Conservation (phyloP, 1,284 basidiomycete species). For the Meripilus lineatus region DNA sequence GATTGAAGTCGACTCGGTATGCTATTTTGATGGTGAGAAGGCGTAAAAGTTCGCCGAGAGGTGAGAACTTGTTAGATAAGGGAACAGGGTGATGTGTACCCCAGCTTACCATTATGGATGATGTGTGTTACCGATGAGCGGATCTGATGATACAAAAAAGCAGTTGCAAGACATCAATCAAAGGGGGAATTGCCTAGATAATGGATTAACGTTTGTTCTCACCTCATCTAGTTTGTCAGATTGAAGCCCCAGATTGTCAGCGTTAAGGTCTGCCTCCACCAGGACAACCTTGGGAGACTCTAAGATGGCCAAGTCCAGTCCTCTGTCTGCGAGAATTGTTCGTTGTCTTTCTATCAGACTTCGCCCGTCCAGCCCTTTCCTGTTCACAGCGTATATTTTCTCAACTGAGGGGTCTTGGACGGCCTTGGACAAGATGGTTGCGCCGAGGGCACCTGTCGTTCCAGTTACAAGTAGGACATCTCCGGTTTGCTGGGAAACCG, state of each 20-base stretch:
- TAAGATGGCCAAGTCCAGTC: constrained; percentile 24
- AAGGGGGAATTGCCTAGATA: not conserved
- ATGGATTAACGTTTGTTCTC: not conserved
- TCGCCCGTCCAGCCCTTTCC: constrained; percentile 11
- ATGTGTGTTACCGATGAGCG: constrained; percentile 11
- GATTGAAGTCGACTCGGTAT: constrained; percentile 31
- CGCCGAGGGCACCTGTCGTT: constrained; percentile 31
- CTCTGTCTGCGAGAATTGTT: constrained; percentile 25
- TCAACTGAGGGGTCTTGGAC: constrained; percentile 17
- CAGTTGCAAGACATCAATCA: not conserved
- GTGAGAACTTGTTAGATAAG: too few relatives aligned
- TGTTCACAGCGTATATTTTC: constrained; percentile 30
- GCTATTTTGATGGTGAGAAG: constrained; percentile 17
- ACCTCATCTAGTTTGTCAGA: constrained; percentile 26
- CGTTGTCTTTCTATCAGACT: constrained; percentile 24
- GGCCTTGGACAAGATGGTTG: constrained; percentile 25
- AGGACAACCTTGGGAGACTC: constrained; percentile 27
- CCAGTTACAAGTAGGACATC: constrained; percentile 32
- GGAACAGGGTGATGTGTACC: too few relatives aligned
- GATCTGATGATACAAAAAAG: constrained; percentile 9
- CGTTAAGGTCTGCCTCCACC: constrained; percentile 28
- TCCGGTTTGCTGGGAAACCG: constrained; percentile 3
- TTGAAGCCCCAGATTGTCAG: constrained; percentile 25
- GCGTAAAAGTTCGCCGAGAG: too few relatives aligned
- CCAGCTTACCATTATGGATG: constrained; percentile 14